Base-by-base conservation (phyloP, 345 rosid genomes). In the Populus ilicifolia region DNA sequence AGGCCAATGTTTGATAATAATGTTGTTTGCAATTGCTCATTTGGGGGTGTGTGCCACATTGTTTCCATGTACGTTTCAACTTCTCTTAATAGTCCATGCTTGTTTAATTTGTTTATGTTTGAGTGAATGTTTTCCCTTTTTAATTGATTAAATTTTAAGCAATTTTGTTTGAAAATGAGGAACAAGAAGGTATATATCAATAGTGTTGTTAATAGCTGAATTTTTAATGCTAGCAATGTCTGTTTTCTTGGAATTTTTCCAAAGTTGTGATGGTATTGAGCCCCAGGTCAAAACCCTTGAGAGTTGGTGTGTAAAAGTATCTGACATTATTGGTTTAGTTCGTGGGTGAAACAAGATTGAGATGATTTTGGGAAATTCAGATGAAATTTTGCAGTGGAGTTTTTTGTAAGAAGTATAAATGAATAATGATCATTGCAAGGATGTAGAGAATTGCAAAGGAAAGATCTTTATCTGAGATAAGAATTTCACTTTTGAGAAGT, bases 21-120 rank as follows among this genome's bases (percentile, higher is more conserved):
- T 12, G 39, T 74, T 2, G 5, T 23, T 8, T 74, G 77, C 41
- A 29, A 74, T 43, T 74, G 70, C 39, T 74, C 77, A n/a, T 36
- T 25, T 27, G 76, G 38, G 2, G 68, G 76, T 3, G 35, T 38
- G 30, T 74, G 77, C 69, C 77, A 74, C 64, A 68, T 74, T 27
- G 59, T 38, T 14, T 17, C 38, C 77, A 62, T 74, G 77, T 74
- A 62, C 41, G 25, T 72, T 12, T 35, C 54, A 33, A 33, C 5
- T 6, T 33, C 17, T 13, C 44, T 41, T 21, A 7, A 11, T 13
- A 21, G 25, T 13, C 52, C 50, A 73, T 35, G 4, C 12, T 35
- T 27, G 16, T 25, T 10, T n/a, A n/a, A n/a, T n/a, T 25, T 33
- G 35, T 33, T 33, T 33, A 33, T 33, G 35, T 33, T 33, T 33